A percentile compares a stretch with the other conserved stretches of the same genome.
phyloP scores from a whole-genome alignment of 371 early-diverging fungal species.

The Quaeritorhiza haematococci region DNA sequence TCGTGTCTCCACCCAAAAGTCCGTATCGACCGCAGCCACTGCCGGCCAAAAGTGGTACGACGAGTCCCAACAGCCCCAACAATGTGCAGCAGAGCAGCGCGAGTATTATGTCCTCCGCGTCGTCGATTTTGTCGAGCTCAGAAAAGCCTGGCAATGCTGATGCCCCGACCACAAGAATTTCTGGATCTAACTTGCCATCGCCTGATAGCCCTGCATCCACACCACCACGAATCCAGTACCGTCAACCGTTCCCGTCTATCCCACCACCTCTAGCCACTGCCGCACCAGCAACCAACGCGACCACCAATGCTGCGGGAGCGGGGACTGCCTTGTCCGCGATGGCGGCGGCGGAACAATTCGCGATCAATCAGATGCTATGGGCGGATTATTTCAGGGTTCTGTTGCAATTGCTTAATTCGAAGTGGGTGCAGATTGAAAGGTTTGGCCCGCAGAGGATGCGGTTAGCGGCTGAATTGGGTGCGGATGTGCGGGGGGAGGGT shows the following conservation, averaged over 20 bases:
- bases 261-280: not conserved
- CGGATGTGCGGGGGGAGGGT: constrained; percentile 60
- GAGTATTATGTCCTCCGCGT: no score
- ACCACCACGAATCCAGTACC: no score
- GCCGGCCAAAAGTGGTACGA: not conserved
- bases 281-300: not conserved
- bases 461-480: constrained; percentile 54
- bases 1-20: not conserved
- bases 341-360: constrained; percentile 11
- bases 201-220: no score
- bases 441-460: constrained; percentile 56
- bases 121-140: no score
- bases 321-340: not conserved
- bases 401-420: constrained; percentile 54
- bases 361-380: no score
- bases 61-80: not conserved
- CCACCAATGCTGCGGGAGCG: no score
- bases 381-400: constrained; percentile 49
- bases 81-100: constrained; percentile 2
- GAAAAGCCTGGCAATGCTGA: no score
- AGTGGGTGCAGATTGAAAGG: constrained; percentile 49
- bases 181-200: not conserved
- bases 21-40: not conserved
- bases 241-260: not conserved
- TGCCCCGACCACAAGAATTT: no score